phyloP scores from a whole-genome alignment of 2,329 filamentous ascomycete species.

The Aspergillus sp. region DNA sequence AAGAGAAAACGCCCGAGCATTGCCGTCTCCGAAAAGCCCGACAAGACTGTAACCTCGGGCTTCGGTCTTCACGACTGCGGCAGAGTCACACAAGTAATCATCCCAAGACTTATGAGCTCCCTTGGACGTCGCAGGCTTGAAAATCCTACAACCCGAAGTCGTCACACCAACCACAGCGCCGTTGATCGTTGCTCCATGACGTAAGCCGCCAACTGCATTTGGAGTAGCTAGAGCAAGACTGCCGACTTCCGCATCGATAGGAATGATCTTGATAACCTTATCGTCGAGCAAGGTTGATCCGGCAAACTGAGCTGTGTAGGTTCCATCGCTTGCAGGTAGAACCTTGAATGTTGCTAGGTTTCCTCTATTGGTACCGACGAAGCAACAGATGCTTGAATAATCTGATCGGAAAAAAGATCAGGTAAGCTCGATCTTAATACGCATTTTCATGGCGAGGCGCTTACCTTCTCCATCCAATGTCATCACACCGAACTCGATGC shows the following conservation, averaged over 20 bases:
- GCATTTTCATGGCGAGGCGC: constrained; percentile 1
- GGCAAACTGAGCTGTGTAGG: constrained; percentile 65
- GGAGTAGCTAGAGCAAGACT: constrained; percentile 69
- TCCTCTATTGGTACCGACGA: constrained; percentile 80
- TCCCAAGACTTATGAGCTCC: constrained; percentile 92
- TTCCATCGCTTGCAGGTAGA: constrained; percentile 61
- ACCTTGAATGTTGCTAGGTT: constrained; percentile 87
- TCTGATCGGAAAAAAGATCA: constrained; percentile 38
- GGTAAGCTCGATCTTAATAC: constrained; percentile 1
- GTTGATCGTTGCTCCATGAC: constrained; percentile 67
- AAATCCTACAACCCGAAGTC: constrained; percentile 68
- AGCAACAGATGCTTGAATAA: constrained; percentile 89
- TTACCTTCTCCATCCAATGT: constrained; percentile 77
- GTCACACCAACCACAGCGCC: constrained; percentile 77
- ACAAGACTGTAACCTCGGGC: constrained; percentile 72
- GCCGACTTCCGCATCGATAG: constrained; percentile 73
- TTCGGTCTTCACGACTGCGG: constrained; percentile 67
- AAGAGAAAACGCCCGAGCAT: constrained; percentile 73
- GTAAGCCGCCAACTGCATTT: constrained; percentile 64
- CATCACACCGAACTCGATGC: constrained; percentile 87
- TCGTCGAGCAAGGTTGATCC: constrained; percentile 64
- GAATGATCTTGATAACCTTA: constrained; percentile 65
- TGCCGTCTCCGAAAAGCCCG: constrained; percentile 76
- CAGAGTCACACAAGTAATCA: constrained; percentile 72
- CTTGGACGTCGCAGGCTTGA: constrained; percentile 75